Base-by-base conservation (phyloP, 176 grass and related monocot genomes). In the Carex cristatella region DNA sequence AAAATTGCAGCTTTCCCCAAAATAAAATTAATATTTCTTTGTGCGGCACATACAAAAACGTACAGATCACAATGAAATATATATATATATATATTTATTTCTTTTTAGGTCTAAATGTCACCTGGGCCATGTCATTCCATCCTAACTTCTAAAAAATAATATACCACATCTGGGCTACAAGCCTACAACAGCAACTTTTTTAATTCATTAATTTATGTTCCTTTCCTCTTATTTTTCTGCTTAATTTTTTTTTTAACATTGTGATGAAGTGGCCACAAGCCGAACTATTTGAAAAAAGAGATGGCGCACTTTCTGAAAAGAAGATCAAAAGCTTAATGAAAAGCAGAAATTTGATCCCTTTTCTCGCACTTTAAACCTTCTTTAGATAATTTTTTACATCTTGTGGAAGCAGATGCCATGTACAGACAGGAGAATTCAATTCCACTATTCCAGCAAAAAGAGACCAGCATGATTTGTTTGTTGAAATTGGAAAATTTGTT, bases 331-430 rank as follows among this genome's bases (percentile, higher is more conserved):
- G 23, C 19, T 49, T 10, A 76, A 55, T 2, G 27, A 54, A 76
- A 76, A 30, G 46, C n/a, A 76, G 23, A 53, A 72, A 76, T 6
- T 54, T 76, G 44, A 19, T 76, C 10, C 72, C 16, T 74, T 54
- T 76, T 76, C 10, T 76, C 23, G 7, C 30, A 76, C 10, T 76
- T 76, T 54, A 72, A 72, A 19, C 40, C 6, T 46, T 72, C 18
- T 72, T 72, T 72, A 72, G 69, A 48, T 72, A 18, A 72, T 72
- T 72, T 72, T 16, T 72, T 72, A 49, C 37, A 72, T 72, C 69
- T 48, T 48, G 69, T 72, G 37, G 40, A 23, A 44, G 69, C 68
- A 71, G 14, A 53, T 75, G n/a, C 46, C 11, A 23, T 75, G 46
- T 75, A 73, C 69, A 48, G 48, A 73, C 69, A 73, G 4, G 3